phyloP scores from a whole-genome alignment of 257 asterid genomes.

The Paulownia fortunei region DNA sequence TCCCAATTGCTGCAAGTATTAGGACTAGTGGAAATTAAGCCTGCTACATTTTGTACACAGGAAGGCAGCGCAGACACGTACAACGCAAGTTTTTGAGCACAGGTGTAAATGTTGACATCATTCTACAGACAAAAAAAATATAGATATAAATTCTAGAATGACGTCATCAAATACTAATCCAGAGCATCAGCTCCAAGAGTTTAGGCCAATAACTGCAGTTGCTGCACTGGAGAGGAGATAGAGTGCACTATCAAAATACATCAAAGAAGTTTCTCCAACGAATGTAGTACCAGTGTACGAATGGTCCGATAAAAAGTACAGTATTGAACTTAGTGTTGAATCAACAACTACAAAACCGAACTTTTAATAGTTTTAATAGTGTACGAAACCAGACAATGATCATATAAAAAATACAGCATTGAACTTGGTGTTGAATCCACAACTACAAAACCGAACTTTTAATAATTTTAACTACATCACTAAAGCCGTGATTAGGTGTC shows the following conservation, averaged over 20 bases:
- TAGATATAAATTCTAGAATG: too few relatives aligned
- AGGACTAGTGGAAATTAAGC: too few relatives aligned
- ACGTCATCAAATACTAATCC: too few relatives aligned
- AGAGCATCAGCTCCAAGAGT: not conserved
- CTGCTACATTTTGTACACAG: too few relatives aligned
- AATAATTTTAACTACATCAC: not conserved
- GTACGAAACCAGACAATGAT: not conserved
- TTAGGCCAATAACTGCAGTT: not conserved
- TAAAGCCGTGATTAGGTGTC: conserved; percentile 25
- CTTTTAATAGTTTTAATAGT: not conserved
- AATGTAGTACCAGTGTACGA: not conserved
- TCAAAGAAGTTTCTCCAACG: not conserved
- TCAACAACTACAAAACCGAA: conserved; percentile 19
- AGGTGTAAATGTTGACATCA: too few relatives aligned
- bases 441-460: conserved; percentile 17
- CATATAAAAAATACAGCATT: not conserved
- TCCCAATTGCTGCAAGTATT: too few relatives aligned
- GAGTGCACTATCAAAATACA: not conserved
- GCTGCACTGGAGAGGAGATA: not conserved
- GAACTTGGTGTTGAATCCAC: conserved; percentile 8
- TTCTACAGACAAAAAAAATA: too few relatives aligned
- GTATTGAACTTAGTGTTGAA: not conserved
- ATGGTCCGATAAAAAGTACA: not conserved
- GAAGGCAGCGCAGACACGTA: too few relatives aligned
- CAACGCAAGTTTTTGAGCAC: too few relatives aligned